These are phyloP conservation scores for Nicotiana attenuata DNA, from an alignment of 257 asterid genomes.

Conservation along the genomic window DNA sequence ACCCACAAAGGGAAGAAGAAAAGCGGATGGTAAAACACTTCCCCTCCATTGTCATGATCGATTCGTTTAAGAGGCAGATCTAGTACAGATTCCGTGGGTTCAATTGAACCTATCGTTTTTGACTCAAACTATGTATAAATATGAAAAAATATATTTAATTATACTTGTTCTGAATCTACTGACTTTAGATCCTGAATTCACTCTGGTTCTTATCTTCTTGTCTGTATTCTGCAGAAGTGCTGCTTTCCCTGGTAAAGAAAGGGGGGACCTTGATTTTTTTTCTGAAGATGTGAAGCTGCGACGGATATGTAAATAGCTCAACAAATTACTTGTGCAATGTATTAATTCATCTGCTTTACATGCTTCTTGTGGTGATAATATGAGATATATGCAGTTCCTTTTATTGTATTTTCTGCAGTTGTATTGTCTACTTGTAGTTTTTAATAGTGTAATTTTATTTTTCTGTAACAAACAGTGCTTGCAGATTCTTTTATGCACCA, in stretches of 20 bases:
- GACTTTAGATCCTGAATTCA: conserved; percentile 1
- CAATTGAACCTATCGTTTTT: background rate
- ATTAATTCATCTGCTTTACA: background rate
- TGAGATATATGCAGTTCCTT: background rate
- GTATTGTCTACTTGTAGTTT: background rate
- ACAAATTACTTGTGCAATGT: background rate
- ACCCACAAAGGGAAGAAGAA: conserved; percentile 20
- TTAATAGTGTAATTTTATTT: background rate
- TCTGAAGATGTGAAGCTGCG: background rate
- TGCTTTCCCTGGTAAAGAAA: conserved; percentile 40
- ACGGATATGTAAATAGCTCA: background rate
- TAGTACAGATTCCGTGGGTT: background rate
- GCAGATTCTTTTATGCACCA: background rate
- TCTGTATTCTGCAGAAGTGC: conserved; percentile 36
- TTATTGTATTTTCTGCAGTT: background rate
- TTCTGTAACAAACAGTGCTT: background rate
- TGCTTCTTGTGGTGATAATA: background rate
- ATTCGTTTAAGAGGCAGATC: background rate
- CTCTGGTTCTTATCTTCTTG: background rate
- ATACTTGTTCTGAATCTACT: background rate
- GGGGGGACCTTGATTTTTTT: background rate
- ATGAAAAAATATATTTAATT: background rate
- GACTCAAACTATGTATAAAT: background rate
- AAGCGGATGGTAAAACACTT: conserved; percentile 28
- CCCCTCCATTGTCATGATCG: background rate